Conservation (phyloP, 768 basidiomycete genomes). For the Coprinellus micaceus region DNA sequence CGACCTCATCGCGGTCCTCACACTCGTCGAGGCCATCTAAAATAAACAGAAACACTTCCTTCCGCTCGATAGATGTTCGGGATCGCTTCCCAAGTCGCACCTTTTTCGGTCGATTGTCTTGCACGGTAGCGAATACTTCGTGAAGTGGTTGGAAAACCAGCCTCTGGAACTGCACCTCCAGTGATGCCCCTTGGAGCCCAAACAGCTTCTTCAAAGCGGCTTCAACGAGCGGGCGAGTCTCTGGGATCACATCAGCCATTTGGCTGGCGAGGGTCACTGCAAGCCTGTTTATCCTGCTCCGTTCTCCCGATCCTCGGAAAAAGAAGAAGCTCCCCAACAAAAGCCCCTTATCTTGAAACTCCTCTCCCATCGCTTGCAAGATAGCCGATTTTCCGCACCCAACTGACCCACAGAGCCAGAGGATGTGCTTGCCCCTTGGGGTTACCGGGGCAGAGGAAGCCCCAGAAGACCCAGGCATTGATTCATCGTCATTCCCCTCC, state of each 20-base stretch:
- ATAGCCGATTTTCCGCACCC: constrained; percentile 4
- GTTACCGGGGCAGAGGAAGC: neutral
- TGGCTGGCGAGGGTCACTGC: neutral
- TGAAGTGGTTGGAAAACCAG: neutral
- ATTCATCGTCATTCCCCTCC: too few relatives aligned
- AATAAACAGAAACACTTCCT: neutral
- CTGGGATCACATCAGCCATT: neutral
- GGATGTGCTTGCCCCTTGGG: neutral
- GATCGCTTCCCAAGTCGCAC: too few relatives aligned
- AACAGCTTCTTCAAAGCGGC: neutral
- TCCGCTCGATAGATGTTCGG: neutral
- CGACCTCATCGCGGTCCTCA: too few relatives aligned
- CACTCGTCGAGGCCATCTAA: too few relatives aligned
- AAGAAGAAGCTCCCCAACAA: constrained; percentile 5
- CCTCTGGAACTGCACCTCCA: neutral
- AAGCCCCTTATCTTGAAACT: neutral
- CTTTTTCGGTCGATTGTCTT: too few relatives aligned
- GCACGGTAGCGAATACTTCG: too few relatives aligned
- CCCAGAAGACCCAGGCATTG: neutral
- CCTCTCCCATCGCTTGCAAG: neutral
- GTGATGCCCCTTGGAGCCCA: neutral
- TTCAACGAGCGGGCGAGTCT: neutral
- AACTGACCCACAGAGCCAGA: neutral
- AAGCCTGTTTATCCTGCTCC: neutral
- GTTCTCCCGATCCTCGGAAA: neutral